phyloP scores from a whole-genome alignment of 116 monocot genomes.

The Posidonia oceanica region DNA sequence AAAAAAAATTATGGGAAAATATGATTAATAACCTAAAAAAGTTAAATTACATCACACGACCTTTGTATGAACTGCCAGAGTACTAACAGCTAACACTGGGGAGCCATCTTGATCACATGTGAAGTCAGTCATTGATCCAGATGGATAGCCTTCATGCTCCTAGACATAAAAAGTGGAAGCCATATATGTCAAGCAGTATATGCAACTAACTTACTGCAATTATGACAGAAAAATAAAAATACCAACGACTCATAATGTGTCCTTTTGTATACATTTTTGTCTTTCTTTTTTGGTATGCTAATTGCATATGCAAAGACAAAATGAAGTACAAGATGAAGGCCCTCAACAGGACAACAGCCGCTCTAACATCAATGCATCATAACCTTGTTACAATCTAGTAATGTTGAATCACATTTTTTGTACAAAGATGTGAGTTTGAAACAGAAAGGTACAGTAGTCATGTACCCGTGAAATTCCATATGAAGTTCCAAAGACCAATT shows the following conservation, averaged over 20 bases:
- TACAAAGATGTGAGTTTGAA: too few species aligned
- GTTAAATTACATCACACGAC: slow-evolving; percentile 23
- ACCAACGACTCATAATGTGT: neutral
- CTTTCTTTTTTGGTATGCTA: neutral
- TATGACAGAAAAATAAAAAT: neutral
- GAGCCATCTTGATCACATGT: slow-evolving; percentile 73
- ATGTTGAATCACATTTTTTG: neutral
- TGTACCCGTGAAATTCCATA: too few species aligned
- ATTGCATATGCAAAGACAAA: neutral
- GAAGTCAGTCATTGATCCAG: slow-evolving; percentile 90
- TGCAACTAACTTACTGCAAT: neutral
- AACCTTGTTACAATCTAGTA: neutral
- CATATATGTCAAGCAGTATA: neutral
- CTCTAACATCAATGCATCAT: neutral
- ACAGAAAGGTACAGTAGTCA: too few species aligned
- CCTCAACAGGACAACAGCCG: neutral
- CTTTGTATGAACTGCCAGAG: slow-evolving; percentile 87
- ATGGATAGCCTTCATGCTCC: slow-evolving; percentile 82
- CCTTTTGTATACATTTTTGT: neutral
- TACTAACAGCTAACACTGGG: slow-evolving; percentile 81
- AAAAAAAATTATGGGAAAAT: too few species aligned
- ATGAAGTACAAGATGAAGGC: neutral
- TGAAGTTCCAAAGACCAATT: too few species aligned
- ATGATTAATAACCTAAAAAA: too few species aligned
- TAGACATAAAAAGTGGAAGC: slow-evolving; percentile 16